phyloP scores from a whole-genome alignment of 371 early-diverging fungal species.

The Rhizopus delemar region DNA sequence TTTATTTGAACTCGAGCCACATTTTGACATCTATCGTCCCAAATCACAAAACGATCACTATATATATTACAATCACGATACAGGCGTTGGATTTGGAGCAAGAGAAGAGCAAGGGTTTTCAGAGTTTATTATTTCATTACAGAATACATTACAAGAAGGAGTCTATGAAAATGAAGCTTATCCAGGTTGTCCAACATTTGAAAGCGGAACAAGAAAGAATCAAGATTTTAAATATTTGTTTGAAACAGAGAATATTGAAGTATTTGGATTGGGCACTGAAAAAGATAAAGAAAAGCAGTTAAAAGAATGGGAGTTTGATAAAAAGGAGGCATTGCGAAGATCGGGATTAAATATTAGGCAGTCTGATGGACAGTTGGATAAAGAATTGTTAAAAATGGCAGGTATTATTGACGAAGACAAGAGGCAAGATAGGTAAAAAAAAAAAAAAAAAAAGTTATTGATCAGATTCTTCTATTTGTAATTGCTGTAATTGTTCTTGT shows the following conservation, averaged over 20 bases:
- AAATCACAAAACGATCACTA: conserved; percentile 38
- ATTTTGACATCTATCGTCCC: conserved; percentile 55
- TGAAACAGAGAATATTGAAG: conserved; percentile 61
- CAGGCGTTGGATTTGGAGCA: conserved; percentile 65
- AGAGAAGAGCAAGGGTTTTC: neutral
- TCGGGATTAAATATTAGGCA: conserved; percentile 49
- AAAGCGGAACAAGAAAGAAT: conserved; percentile 13
- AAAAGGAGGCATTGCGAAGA: conserved; percentile 50
- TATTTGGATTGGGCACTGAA: conserved; percentile 59
- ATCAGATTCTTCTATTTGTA: conserved; percentile 2
- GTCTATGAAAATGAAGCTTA: conserved; percentile 46
- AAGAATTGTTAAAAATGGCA: conserved; percentile 49
- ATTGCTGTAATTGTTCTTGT: neutral
- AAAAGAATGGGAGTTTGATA: conserved; percentile 64
- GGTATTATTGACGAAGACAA: conserved; percentile 48
- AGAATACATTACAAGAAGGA: conserved; percentile 55
- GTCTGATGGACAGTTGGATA: conserved; percentile 46
- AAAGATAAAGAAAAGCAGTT: conserved; percentile 41
- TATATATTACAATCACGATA: conserved; percentile 53
- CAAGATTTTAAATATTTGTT: conserved; percentile 29
- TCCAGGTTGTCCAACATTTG: conserved; percentile 35
- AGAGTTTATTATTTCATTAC: conserved; percentile 33
- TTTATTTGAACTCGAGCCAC: conserved; percentile 60
- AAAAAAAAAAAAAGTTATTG: neutral
- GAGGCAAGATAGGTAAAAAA: conserved; percentile 24